Evolutionary conservation across 805 yeast genomes (phyloP).

Genomic region (Lipomyces sp.): DNA sequence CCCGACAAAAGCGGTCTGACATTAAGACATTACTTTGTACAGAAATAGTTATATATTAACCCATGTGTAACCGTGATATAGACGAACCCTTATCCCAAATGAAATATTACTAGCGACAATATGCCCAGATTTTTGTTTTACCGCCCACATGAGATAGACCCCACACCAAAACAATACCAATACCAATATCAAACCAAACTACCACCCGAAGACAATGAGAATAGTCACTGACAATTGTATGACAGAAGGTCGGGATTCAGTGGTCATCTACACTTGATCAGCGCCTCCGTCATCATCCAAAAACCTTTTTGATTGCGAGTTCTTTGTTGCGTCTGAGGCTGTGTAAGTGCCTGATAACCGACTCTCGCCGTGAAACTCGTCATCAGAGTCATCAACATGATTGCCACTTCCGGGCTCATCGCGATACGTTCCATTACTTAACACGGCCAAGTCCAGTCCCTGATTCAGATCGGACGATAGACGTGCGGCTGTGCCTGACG

Average conservation of each 20-base stretch:
- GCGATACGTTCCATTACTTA: background rate
- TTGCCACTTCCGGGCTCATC: constrained; percentile 10
- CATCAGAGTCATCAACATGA: constrained; percentile 7
- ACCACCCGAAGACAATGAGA: background rate
- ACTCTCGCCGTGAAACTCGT: constrained; percentile 4
- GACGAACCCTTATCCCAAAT: background rate
- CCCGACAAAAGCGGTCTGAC: no score
- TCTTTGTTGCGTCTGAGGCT: background rate
- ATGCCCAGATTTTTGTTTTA: background rate
- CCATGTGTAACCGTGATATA: background rate
- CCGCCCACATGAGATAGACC: background rate
- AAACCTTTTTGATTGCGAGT: background rate
- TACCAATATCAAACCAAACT: background rate
- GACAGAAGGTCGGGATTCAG: background rate
- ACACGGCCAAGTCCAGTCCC: background rate
- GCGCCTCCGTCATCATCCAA: background rate
- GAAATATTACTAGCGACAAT: no score
- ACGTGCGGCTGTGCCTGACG: background rate
- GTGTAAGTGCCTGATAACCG: background rate
- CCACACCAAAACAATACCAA: background rate
- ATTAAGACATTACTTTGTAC: no score
- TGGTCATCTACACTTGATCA: background rate
- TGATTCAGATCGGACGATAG: background rate
- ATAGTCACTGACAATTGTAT: background rate
- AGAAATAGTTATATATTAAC: no score